These are phyloP conservation scores for Psilocybe azurescens DNA, from an alignment of 768 basidiomycete species.

Conservation along the genomic window DNA sequence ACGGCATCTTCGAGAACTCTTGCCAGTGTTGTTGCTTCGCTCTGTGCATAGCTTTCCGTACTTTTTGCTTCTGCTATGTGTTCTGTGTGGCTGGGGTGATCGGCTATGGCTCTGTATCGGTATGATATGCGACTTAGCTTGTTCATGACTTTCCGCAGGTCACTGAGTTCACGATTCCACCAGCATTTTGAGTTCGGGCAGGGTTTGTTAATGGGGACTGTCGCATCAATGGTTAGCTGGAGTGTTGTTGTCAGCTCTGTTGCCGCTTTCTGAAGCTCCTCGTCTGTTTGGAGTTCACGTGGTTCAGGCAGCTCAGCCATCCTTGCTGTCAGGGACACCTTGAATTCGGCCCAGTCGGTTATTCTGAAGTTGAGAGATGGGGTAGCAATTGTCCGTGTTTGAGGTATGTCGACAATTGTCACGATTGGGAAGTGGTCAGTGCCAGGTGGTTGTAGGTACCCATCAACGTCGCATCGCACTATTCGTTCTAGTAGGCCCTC, in stretches of 20 bases:
- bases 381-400: not conserved
- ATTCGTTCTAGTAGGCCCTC: too few relatives aligned
- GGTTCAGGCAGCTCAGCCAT: too few relatives aligned
- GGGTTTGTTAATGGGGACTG: constrained; percentile 11
- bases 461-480: too few relatives aligned
- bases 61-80: constrained; percentile 16
- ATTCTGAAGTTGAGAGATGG: constrained; percentile 28
- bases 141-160: constrained; percentile 12
- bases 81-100: constrained; percentile 28
- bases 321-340: not conserved
- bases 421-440: constrained; percentile 50
- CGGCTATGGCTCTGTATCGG: not conserved
- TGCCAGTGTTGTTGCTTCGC: constrained; percentile 33
- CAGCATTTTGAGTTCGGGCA: constrained; percentile 20
- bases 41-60: constrained; percentile 20
- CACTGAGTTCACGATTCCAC: constrained; percentile 32
- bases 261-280: too few relatives aligned
- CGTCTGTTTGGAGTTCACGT: too few relatives aligned
- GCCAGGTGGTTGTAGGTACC: too few relatives aligned
- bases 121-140: too few relatives aligned
- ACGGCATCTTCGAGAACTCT: constrained; percentile 29
- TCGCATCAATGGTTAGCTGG: not conserved
- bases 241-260: too few relatives aligned
- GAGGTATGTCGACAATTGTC: constrained; percentile 28
- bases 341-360: constrained; percentile 37